Conservation (phyloP, 2,329 filamentous ascomycete genomes). For the Ophiostoma fasciatum region DNA sequence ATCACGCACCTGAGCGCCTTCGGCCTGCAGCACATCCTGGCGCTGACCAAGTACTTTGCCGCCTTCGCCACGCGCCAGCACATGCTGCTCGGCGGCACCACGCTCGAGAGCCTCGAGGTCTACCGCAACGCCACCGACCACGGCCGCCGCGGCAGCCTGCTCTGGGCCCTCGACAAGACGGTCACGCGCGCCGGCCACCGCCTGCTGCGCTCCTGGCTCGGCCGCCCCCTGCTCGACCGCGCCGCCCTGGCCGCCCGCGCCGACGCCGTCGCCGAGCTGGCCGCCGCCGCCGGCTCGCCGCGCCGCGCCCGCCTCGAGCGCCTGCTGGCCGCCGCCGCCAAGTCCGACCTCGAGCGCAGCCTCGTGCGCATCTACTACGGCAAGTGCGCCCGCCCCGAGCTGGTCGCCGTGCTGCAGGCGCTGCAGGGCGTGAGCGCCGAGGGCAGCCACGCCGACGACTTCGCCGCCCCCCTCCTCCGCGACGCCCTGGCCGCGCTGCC, state of each 20-base stretch:
- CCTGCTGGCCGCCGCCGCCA: constrained; percentile 52
- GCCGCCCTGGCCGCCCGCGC: constrained; percentile 62
- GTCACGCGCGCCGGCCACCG: constrained; percentile 79
- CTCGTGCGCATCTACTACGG: constrained; percentile 95
- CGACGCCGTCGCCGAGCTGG: constrained; percentile 73
- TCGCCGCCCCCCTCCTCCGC: constrained; percentile 53
- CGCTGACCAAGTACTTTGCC: constrained; percentile 92
- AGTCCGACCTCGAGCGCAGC: constrained; percentile 77
- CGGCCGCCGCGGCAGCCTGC: constrained; percentile 70
- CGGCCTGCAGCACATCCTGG: constrained; percentile 86
- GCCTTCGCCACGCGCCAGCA: constrained; percentile 88
- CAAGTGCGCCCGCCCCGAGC: constrained; percentile 80
- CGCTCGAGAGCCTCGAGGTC: constrained; percentile 82
- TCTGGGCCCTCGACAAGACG: constrained; percentile 92
- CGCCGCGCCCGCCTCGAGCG: constrained; percentile 60
- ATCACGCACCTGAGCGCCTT: constrained; percentile 87
- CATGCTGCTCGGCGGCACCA: constrained; percentile 93
- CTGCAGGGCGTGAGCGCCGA: constrained; percentile 52
- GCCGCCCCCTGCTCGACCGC: constrained; percentile 71
- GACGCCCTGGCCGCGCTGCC: constrained; percentile 64
- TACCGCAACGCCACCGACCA: constrained; percentile 91
- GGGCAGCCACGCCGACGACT: constrained; percentile 45
- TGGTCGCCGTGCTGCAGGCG: constrained; percentile 71
- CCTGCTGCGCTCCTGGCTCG: constrained; percentile 86
- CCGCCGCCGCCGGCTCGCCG: constrained; percentile 48